Evolutionary conservation across 805 yeast species (phyloP).

Genomic region (Starmerella bombicola): DNA sequence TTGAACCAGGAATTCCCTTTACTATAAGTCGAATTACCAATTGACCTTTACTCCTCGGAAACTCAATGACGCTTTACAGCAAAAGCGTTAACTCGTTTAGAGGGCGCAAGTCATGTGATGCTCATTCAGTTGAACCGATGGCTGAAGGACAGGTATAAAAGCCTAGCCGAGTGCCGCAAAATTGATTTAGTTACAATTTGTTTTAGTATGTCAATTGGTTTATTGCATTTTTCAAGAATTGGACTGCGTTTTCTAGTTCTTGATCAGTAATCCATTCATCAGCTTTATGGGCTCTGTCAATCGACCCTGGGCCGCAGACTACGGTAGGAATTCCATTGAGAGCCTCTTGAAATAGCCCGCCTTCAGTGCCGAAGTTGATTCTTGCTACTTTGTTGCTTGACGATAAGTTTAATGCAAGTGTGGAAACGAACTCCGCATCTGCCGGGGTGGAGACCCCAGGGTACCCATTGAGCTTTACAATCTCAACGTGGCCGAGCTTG

Average conservation of each 20-base stretch:
- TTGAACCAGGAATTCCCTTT: too few relatives aligned
- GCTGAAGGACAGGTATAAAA: too few relatives aligned
- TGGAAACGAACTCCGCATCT: conserved; percentile 1
- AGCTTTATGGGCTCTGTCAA: conserved; percentile 19
- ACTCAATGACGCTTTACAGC: too few relatives aligned
- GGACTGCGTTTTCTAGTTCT: conserved; percentile 9
- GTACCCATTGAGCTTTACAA: conserved; percentile 13
- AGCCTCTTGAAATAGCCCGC: conserved; percentile 16
- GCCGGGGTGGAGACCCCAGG: conserved; percentile 13
- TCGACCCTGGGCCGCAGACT: conserved; percentile 19
- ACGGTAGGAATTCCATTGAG: conserved; percentile 15
- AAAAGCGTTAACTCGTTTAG: too few relatives aligned
- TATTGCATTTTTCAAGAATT: neutral
- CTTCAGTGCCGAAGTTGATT: conserved; percentile 18
- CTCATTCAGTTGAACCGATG: too few relatives aligned
- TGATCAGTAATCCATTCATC: conserved; percentile 14
- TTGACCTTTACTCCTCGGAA: too few relatives aligned
- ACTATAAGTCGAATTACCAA: too few relatives aligned
- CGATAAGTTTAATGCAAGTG: neutral
- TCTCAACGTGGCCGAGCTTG: conserved; percentile 6
- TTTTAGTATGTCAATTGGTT: neutral
- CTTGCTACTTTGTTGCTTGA: conserved; percentile 1
- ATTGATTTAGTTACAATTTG: too few relatives aligned
- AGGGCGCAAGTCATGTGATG: too few relatives aligned
- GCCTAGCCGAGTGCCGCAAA: too few relatives aligned